Evolutionary conservation across 495 filamentous ascomycete species (phyloP).

Genomic region (Tetracladium setigerum): DNA sequence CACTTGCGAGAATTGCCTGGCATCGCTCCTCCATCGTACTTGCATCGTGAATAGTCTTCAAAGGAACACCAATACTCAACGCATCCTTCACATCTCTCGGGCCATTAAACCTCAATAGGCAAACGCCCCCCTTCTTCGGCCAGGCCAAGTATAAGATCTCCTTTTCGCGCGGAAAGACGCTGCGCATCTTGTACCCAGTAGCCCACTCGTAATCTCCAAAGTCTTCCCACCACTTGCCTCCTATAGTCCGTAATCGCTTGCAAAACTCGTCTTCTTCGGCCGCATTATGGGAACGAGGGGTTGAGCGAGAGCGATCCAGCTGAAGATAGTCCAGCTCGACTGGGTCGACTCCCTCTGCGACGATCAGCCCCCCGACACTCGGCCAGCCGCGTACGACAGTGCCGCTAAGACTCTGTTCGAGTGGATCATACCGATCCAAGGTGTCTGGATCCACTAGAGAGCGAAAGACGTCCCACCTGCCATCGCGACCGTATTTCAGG

Average conservation of each 20-base stretch:
- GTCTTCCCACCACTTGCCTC: conserved; percentile 11
- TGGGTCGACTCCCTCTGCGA: background rate
- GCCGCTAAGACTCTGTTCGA: background rate
- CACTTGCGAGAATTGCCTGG: conserved; percentile 19
- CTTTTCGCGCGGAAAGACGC: background rate
- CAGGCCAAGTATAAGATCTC: conserved; percentile 10
- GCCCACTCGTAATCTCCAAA: conserved; percentile 4
- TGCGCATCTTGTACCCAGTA: background rate
- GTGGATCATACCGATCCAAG: too few species aligned
- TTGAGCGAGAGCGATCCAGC: background rate
- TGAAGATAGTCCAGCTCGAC: conserved; percentile 11
- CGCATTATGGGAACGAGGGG: background rate
- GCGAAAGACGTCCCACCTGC: too few species aligned
- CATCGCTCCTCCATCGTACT: conserved; percentile 25
- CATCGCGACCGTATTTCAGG: too few species aligned
- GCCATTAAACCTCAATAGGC: conserved; percentile 1
- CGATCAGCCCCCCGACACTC: conserved; percentile 13
- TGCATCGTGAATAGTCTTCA: conserved; percentile 11
- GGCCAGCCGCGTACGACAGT: too few species aligned
- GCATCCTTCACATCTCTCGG: background rate
- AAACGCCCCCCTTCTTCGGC: conserved; percentile 9
- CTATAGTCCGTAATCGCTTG: conserved; percentile 7
- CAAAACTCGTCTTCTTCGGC: conserved; percentile 14
- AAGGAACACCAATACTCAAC: too few species aligned
- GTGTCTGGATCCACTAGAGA: too few species aligned